Base-by-base conservation (phyloP, 2,329 filamentous ascomycete species). In the Beauveria pseudobassiana region DNA sequence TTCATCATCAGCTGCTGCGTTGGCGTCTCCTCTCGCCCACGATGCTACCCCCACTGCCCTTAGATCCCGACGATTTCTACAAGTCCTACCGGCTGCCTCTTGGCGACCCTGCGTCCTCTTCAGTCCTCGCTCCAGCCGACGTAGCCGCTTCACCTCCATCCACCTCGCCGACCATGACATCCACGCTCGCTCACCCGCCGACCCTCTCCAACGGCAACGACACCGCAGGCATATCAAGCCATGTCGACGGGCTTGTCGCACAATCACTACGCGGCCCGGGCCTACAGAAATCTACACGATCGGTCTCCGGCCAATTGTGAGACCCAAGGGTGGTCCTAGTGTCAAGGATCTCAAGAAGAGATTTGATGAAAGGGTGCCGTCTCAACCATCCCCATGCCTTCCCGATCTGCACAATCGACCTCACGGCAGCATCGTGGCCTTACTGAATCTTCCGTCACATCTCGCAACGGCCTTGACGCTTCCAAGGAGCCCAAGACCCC, bases 341-440 rank as follows among this genome's bases (percentile, higher is more conserved):
- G 89, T 95, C 67, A 91, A 88, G 75, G 90, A 95, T 70, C 79
- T 95, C 64, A 87, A 90, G 69, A 90, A 87, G 73, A 87, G 84
- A 60, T 95, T 93, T 75, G 89, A 93, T 73, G 85, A 87, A 85
- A 80, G 66, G 77, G 73, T 65, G 62, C 65, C 48, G 64, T 68
- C 54, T 69, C 72, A 63, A 68, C 51, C 12, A 60, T 66, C 72
- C 61, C 75, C 75, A 61, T 34, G 66, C 70, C 73, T 58, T 63
- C 70, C 45, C 68, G 71, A 7, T 14, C 54, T 26, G 12, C 14
- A 34, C 60, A 50, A n/a, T n/a, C 48, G 20, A 58, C n/a, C 18
- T 42, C 60, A 2, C 53, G 53, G 2, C 53, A 57, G 40, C 53
- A 30, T 20, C 53, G 60, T 10, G 60, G 53, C 9, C 34, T 48